A percentile compares a stretch with the other conserved stretches of the same genome.
phyloP scores from a whole-genome alignment of 345 rosid species.

The Citrus unshiu region DNA sequence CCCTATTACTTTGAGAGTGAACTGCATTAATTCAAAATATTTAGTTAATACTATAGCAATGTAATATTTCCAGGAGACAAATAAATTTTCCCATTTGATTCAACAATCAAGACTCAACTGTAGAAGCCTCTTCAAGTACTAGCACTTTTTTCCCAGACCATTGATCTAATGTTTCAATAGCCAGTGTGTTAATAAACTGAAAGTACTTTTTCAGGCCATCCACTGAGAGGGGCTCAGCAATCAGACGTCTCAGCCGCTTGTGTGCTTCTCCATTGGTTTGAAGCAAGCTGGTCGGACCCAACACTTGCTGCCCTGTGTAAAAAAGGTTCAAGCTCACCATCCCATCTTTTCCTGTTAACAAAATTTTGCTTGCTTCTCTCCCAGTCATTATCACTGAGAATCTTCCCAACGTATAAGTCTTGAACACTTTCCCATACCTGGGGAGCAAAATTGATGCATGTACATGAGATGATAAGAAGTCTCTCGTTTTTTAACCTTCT shows the following conservation, averaged over 20 bases:
- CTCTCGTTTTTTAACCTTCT: background rate
- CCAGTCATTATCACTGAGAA: conserved; percentile 57
- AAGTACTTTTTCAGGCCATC: conserved; percentile 62
- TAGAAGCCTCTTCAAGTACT: conserved; percentile 67
- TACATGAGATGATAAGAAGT: background rate
- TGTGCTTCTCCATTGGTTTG: conserved; percentile 58
- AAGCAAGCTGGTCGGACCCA: conserved; percentile 61
- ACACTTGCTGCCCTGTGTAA: conserved; percentile 59
- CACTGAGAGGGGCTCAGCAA: conserved; percentile 54
- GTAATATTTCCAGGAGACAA: background rate
- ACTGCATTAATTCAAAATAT: conserved; percentile 32
- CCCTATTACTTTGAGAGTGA: conserved; percentile 63
- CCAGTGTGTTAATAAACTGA: conserved; percentile 46
- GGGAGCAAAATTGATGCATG: background rate
- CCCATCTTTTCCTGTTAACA: conserved; percentile 71
- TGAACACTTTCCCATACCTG: conserved; percentile 71
- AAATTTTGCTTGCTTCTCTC: conserved; percentile 62
- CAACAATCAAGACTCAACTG: conserved; percentile 36
- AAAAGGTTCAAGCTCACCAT: conserved; percentile 68
- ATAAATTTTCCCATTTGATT: background rate
- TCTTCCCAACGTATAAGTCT: conserved; percentile 52
- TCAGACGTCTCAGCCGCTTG: conserved; percentile 52
- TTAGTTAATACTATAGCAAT: background rate
- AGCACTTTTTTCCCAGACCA: conserved; percentile 42
- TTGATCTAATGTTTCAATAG: conserved; percentile 46